These are phyloP conservation scores for Fraxinus xanthoxyloides DNA, from an alignment of 305 asterid species.

Conservation along the genomic window DNA sequence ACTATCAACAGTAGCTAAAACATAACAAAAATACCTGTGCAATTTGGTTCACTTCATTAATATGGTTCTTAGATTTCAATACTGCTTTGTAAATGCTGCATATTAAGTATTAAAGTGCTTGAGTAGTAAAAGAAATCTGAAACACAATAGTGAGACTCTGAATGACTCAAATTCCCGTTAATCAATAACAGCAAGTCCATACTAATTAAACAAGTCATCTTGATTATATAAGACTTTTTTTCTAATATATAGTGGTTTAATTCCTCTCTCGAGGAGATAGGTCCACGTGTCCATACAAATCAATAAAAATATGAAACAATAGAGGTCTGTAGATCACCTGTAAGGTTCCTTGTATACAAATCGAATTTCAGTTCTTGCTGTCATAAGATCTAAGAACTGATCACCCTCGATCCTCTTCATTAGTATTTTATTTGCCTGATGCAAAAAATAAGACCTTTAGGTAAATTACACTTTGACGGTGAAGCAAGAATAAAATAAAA, in stretches of 20 bases:
- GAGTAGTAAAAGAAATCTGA: too few species aligned
- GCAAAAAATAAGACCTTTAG: conserved; percentile 20
- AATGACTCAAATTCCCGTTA: too few species aligned
- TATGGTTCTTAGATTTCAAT: conserved; percentile 66
- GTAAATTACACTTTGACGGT: conserved; percentile 5
- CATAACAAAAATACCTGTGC: conserved; percentile 60
- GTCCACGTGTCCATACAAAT: too few species aligned
- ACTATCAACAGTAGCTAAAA: conserved; percentile 20
- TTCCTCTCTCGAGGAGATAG: too few species aligned
- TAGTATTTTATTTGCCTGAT: conserved; percentile 72
- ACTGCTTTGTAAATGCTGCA: conserved; percentile 79
- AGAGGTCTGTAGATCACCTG: conserved; percentile 46
- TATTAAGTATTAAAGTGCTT: not conserved
- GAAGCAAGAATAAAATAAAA: not conserved
- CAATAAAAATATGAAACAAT: not conserved
- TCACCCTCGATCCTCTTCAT: conserved; percentile 77
- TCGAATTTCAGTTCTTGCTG: conserved; percentile 68
- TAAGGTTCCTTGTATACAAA: conserved; percentile 86
- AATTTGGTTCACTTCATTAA: conserved; percentile 82
- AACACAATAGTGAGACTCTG: too few species aligned
- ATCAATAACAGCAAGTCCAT: too few species aligned
- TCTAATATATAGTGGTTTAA: too few species aligned
- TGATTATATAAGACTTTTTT: too few species aligned
- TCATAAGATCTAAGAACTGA: conserved; percentile 80
- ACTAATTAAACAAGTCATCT: too few species aligned